phyloP scores from a whole-genome alignment of 139 green algal genomes.

The Raphidocelis subcapitata region DNA sequence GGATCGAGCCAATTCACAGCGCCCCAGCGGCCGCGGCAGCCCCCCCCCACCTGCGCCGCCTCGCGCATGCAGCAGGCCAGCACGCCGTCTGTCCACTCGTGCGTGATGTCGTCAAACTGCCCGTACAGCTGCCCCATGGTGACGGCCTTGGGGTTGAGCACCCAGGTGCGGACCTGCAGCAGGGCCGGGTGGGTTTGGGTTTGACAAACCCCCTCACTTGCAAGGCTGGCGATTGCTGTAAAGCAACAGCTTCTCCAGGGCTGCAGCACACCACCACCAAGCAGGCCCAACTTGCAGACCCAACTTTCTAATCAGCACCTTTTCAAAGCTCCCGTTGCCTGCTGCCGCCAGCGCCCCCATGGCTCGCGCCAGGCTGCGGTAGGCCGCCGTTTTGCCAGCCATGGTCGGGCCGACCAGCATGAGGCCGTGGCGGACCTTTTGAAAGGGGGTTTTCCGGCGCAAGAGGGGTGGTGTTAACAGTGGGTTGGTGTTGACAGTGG shows the following conservation, averaged over 20 bases:
- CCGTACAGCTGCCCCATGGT: slow-evolving; percentile 85
- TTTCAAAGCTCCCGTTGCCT: slow-evolving; percentile 17
- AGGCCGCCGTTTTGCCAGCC: slow-evolving; percentile 77
- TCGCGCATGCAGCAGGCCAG: slow-evolving; percentile 86
- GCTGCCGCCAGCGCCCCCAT: slow-evolving; percentile 24
- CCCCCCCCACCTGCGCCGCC: slow-evolving; percentile 69
- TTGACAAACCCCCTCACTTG: no score
- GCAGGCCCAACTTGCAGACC: no score
- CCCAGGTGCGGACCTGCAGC: slow-evolving; percentile 2
- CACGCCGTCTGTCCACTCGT: slow-evolving; percentile 82
- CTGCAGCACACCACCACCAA: no score
- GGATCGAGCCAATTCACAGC: no score
- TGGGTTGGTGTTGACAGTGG: no score
- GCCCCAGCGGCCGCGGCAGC: no score
- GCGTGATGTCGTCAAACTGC: slow-evolving; percentile 81
- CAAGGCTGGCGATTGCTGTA: no score
- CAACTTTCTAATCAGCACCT: slow-evolving; percentile 10
- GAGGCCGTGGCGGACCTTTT: slow-evolving; percentile 78
- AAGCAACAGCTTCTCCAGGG: no score
- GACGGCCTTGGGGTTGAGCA: slow-evolving; percentile 79
- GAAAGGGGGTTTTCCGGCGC: no score
- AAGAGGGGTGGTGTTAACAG: no score
- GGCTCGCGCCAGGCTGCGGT: slow-evolving; percentile 42
- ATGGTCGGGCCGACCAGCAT: slow-evolving; percentile 85
- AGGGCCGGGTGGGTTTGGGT: no score